These are phyloP conservation scores for Xylariaceae sp. DNA, from an alignment of 2,329 filamentous ascomycete species.

Conservation along the genomic window DNA sequence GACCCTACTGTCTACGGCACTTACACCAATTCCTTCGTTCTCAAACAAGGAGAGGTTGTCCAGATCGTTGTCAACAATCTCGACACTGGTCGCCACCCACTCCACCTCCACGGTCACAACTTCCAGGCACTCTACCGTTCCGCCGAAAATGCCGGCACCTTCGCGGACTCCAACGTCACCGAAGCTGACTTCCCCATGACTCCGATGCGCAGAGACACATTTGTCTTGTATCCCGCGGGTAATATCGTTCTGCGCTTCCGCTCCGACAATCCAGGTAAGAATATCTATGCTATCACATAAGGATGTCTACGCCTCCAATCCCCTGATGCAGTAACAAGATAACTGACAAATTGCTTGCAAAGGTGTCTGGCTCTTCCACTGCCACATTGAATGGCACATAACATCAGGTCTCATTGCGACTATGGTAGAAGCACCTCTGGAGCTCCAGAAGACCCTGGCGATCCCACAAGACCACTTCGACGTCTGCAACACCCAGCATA, in stretches of 20 bases:
- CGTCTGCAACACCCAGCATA: constrained; percentile 48
- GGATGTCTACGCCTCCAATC: not conserved
- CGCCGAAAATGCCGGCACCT: constrained; percentile 51
- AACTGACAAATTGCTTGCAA: not conserved
- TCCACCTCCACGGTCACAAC: constrained; percentile 72
- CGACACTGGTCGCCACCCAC: constrained; percentile 65
- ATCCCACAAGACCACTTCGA: constrained; percentile 57
- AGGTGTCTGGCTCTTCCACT: constrained; percentile 68
- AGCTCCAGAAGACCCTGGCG: constrained; percentile 53
- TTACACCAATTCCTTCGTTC: constrained; percentile 60
- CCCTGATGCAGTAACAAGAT: not conserved
- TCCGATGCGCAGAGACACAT: constrained; percentile 64
- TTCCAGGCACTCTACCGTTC: constrained; percentile 64
- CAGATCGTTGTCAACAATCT: constrained; percentile 74
- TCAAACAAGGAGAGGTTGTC: constrained; percentile 62
- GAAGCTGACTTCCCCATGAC: constrained; percentile 44
- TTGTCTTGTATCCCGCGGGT: constrained; percentile 59
- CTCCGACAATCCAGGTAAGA: constrained; percentile 58
- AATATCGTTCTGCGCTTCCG: constrained; percentile 64
- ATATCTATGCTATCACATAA: not conserved
- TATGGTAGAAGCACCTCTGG: constrained; percentile 56
- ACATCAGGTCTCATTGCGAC: constrained; percentile 60
- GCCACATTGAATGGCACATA: constrained; percentile 76
- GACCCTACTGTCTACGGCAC: constrained; percentile 60
- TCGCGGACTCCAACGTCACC: constrained; percentile 41